Evolutionary conservation across 176 grass and related monocot genomes (phyloP).

Genomic region (Musa acuminata): DNA sequence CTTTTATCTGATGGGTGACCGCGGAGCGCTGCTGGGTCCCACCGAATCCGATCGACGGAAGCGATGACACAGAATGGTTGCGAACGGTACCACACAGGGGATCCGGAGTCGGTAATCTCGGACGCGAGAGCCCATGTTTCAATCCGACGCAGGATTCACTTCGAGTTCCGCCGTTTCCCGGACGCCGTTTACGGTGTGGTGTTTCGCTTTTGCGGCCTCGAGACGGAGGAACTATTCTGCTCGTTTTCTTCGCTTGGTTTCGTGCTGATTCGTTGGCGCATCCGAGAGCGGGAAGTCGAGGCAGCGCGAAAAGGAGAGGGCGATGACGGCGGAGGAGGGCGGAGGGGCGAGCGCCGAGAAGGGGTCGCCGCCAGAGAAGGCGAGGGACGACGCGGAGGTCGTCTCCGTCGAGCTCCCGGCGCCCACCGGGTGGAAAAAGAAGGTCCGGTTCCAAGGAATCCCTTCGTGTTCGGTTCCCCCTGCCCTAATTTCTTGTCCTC

Average conservation of each 20-base stretch:
- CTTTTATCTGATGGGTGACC: too few species aligned
- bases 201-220: neutral
- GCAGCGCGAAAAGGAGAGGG: neutral
- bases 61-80: neutral
- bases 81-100: neutral
- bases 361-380: neutral
- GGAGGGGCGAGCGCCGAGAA: neutral
- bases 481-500: neutral
- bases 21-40: neutral
- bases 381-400: conserved; percentile 6
- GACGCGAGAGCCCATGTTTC: neutral
- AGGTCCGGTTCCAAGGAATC: conserved; percentile 27
- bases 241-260: neutral
- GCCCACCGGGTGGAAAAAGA: conserved; percentile 57
- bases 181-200: neutral
- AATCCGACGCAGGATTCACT: neutral
- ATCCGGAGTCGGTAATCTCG: neutral
- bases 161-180: neutral
- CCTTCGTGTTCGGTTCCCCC: neutral
- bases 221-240: too few species aligned
- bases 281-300: neutral
- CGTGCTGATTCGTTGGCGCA: neutral
- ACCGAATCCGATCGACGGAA: neutral
- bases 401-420: conserved; percentile 59
- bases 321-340: neutral